Conservation (phyloP, 768 basidiomycete species). For the Tylopilus sp. region DNA sequence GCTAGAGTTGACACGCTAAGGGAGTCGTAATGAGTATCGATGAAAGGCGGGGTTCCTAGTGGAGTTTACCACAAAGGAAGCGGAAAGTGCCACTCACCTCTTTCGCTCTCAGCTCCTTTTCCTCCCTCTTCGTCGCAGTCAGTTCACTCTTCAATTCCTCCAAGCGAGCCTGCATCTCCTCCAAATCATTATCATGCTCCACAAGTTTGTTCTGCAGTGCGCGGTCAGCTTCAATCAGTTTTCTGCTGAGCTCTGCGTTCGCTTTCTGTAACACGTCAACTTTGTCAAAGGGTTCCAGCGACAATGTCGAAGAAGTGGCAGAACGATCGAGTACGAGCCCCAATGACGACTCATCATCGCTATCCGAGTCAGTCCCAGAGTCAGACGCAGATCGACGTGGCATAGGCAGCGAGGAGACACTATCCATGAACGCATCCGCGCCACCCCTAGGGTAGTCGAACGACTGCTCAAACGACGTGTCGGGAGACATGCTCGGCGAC, state of each 20-base stretch:
- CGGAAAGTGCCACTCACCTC: constrained; percentile 50
- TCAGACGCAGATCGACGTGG: constrained; percentile 41
- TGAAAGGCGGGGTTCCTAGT: neutral
- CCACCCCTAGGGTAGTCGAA: constrained; percentile 37
- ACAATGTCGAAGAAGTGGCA: constrained; percentile 57
- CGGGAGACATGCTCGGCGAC: constrained; percentile 38
- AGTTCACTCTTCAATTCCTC: constrained; percentile 81
- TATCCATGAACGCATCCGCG: constrained; percentile 42
- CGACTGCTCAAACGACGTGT: constrained; percentile 28
- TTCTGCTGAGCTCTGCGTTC: constrained; percentile 72
- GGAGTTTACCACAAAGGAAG: constrained; percentile 3
- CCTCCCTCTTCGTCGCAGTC: constrained; percentile 78
- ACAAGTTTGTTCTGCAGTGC: constrained; percentile 60
- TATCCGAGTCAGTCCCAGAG: constrained; percentile 48
- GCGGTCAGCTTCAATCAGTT: constrained; percentile 71
- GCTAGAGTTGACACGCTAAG: constrained; percentile 57
- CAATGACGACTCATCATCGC: constrained; percentile 46
- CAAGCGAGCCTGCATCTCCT: constrained; percentile 70
- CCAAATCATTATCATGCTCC: constrained; percentile 81
- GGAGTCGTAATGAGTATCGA: constrained; percentile 5
- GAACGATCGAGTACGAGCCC: constrained; percentile 62
- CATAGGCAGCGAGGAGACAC: constrained; percentile 56
- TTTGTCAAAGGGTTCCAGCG: constrained; percentile 69
- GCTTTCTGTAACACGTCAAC: constrained; percentile 69
- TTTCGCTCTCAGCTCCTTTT: constrained; percentile 86